These are phyloP conservation scores for Coccomyxa sp. DNA, from an alignment of 139 green algal genomes.

Conservation along the genomic window DNA sequence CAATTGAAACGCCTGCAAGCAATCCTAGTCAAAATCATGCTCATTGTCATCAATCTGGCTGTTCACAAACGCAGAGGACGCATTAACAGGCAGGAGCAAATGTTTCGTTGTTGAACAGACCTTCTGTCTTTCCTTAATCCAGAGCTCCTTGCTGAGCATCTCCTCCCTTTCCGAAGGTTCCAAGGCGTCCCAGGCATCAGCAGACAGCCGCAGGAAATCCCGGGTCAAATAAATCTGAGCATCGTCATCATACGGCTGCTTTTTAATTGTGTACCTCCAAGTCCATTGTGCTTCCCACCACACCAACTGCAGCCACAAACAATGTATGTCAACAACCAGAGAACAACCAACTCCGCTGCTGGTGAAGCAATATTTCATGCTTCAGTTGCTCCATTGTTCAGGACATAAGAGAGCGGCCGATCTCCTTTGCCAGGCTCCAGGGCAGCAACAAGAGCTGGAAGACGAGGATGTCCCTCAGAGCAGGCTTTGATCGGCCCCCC, in stretches of 20 bases:
- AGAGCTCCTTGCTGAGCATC: neutral
- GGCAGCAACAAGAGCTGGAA: neutral
- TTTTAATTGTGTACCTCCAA: neutral
- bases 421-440: too few species aligned
- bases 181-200: neutral
- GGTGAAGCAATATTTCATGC: too few species aligned
- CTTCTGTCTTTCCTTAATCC: neutral
- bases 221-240: neutral
- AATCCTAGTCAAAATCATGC: too few species aligned
- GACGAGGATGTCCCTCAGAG: neutral
- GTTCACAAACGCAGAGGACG: too few species aligned
- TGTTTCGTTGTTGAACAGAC: neutral
- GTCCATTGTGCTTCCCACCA: neutral
- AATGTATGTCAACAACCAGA: too few species aligned
- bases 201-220: neutral
- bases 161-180: neutral
- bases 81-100: too few species aligned
- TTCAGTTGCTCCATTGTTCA: too few species aligned
- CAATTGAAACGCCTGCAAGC: too few species aligned
- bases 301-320: neutral
- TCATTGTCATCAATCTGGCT: too few species aligned
- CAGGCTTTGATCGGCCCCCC: too few species aligned
- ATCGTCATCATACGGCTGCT: neutral
- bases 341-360: too few species aligned
- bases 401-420: too few species aligned